A percentile compares a stretch with the other conserved stretches of the same genome.
Evolutionary conservation across 2,329 filamentous ascomycete genomes (phyloP).

Genomic region (Trichoderma sp.): DNA sequence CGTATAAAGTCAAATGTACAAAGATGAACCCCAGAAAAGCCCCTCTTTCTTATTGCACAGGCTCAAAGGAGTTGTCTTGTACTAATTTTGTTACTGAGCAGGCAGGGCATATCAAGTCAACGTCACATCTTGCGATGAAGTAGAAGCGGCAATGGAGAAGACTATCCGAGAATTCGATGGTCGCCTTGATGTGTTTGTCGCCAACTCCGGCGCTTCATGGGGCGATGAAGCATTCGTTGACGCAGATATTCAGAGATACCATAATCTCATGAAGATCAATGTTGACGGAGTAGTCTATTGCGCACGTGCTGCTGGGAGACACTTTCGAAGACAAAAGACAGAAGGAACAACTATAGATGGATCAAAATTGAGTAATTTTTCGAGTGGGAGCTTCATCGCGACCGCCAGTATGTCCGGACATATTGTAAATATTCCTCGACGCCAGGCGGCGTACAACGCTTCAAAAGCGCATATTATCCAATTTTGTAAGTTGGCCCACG

Average conservation of each 20-base stretch:
- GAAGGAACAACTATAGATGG: constrained; percentile 64
- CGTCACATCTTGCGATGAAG: constrained; percentile 31
- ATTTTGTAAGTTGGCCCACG: constrained; percentile 60
- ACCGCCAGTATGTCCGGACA: constrained; percentile 80
- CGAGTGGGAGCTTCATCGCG: constrained; percentile 13
- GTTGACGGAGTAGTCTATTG: constrained; percentile 79
- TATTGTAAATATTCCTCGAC: constrained; percentile 76
- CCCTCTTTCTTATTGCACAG: not conserved
- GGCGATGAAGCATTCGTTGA: constrained; percentile 33
- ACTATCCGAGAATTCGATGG: constrained; percentile 39
- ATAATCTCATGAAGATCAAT: constrained; percentile 56
- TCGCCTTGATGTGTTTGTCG: constrained; percentile 42
- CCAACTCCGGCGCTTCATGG: constrained; percentile 38
- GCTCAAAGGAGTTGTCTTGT: not conserved
- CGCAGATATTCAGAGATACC: constrained; percentile 40
- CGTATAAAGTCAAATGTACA: constrained; percentile 8
- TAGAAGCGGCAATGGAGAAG: constrained; percentile 38
- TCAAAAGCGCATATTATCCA: constrained; percentile 47
- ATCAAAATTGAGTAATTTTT: not conserved
- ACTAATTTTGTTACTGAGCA: not conserved
- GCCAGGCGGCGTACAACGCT: constrained; percentile 74
- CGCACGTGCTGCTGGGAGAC: constrained; percentile 68
- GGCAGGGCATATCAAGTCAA: constrained; percentile 31
- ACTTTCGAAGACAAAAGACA: constrained; percentile 70
- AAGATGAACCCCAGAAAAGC: too few species aligned